Evolutionary conservation across 1,284 basidiomycete genomes (phyloP).

Genomic region (Coniferiporia sulphurascens): DNA sequence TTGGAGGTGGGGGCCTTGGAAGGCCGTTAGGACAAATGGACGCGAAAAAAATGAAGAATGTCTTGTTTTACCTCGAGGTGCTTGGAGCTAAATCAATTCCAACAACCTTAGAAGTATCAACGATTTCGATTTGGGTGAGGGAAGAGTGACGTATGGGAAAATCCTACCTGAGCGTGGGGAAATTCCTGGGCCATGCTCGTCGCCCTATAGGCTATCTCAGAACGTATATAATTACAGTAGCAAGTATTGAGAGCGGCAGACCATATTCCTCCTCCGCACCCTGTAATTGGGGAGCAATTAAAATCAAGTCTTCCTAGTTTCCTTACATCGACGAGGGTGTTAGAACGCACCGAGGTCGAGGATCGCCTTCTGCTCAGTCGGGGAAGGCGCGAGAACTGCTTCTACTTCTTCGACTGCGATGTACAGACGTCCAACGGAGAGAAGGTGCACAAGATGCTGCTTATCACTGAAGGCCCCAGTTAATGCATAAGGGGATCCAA

Average conservation of each 20-base stretch:
- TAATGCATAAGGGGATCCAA: neutral
- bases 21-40: too few relatives aligned
- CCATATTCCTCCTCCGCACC: conserved; percentile 18
- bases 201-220: conserved; percentile 9
- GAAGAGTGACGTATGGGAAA: neutral
- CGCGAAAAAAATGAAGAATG: neutral
- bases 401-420: conserved; percentile 18
- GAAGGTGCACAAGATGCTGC: conserved; percentile 18
- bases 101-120: conserved; percentile 10
- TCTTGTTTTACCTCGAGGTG: conserved; percentile 7
- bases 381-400: conserved; percentile 15
- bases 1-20: conserved; percentile 18
- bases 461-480: conserved; percentile 10
- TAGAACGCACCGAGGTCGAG: conserved; percentile 20
- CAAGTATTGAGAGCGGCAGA: neutral
- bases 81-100: conserved; percentile 20
- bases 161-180: conserved; percentile 18
- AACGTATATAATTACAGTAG: neutral
- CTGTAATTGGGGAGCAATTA: neutral
- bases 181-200: conserved; percentile 21
- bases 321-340: neutral
- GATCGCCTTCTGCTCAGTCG: conserved; percentile 15
- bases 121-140: neutral
- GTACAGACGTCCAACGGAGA: conserved; percentile 19
- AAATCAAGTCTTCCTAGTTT: neutral